These are phyloP conservation scores for Avicennia marina DNA, from an alignment of 257 asterid genomes.

Conservation along the genomic window DNA sequence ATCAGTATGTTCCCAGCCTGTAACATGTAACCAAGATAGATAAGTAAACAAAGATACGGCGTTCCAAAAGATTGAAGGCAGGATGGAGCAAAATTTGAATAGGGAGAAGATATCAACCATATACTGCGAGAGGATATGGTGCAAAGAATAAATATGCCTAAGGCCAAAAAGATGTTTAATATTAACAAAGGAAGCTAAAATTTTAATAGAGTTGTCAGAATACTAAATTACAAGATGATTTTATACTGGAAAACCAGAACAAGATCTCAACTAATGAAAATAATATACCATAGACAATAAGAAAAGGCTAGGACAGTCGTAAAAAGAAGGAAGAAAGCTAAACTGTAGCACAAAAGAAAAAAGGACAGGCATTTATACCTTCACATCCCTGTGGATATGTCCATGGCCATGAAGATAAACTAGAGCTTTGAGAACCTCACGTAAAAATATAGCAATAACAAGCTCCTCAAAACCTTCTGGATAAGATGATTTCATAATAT, in stretches of 20 bases:
- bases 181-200: constrained; percentile 11
- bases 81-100: constrained; percentile 4
- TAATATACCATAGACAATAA: constrained; percentile 6
- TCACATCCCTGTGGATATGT: constrained; percentile 97
- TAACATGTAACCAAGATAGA: constrained; percentile 19
- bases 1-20: constrained; percentile 97
- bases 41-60: constrained; percentile 2
- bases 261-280: constrained; percentile 3
- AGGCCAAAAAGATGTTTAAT: not conserved
- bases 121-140: constrained; percentile 7
- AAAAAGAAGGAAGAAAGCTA: not conserved
- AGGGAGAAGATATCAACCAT: constrained; percentile 20
- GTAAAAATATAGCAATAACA: constrained; percentile 77
- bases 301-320: not conserved
- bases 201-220: constrained; percentile 5
- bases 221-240: constrained; percentile 7
- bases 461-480: constrained; percentile 99
- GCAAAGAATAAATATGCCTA: constrained; percentile 11
- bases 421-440: constrained; percentile 95
- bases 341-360: not conserved
- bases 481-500: constrained; percentile 81
- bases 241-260: not conserved
- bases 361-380: constrained; percentile 42
- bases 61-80: not conserved
- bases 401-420: constrained; percentile 95